phyloP scores from a whole-genome alignment of 371 early-diverging fungal species.

The Rhizopus delemar region DNA sequence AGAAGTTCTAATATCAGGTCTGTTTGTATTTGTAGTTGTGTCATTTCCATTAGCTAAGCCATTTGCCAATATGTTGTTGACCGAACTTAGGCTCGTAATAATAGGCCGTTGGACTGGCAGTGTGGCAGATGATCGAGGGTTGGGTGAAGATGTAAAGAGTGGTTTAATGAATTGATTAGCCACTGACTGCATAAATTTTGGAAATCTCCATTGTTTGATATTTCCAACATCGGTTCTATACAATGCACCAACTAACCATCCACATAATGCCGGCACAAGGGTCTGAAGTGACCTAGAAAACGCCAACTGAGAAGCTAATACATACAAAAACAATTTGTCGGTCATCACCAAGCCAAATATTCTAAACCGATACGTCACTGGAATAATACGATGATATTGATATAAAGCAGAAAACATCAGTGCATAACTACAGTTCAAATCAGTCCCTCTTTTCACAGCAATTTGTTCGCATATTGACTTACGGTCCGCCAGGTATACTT shows the following conservation, averaged over 20 bases:
- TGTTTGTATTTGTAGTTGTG: constrained; percentile 3
- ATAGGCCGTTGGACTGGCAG: constrained; percentile 42
- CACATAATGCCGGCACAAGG: constrained; percentile 56
- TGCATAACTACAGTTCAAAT: constrained; percentile 44
- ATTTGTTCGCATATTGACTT: constrained; percentile 13
- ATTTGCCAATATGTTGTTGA: constrained; percentile 37
- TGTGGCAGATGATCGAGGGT: constrained; percentile 51
- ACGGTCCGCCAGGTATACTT: constrained; percentile 66
- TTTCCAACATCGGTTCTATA: constrained; percentile 62
- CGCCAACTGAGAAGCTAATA: constrained; percentile 60
- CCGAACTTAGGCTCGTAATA: constrained; percentile 21
- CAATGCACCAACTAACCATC: constrained; percentile 61
- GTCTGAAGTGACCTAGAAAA: constrained; percentile 60
- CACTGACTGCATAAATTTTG: constrained; percentile 29
- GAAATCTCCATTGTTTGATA: constrained; percentile 69
- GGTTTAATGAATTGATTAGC: constrained; percentile 43
- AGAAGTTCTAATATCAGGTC: constrained; percentile 6
- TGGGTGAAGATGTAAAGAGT: constrained; percentile 47
- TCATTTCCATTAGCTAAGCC: constrained; percentile 36
- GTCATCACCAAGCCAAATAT: constrained; percentile 64
- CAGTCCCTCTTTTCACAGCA: not conserved
- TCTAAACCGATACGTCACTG: constrained; percentile 62
- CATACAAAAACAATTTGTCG: constrained; percentile 66
- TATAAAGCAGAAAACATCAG: constrained; percentile 64
- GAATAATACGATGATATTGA: constrained; percentile 61